These are phyloP conservation scores for Martiniozyma asiatica DNA, from an alignment of 1,139 yeast genomes.

Conservation along the genomic window DNA sequence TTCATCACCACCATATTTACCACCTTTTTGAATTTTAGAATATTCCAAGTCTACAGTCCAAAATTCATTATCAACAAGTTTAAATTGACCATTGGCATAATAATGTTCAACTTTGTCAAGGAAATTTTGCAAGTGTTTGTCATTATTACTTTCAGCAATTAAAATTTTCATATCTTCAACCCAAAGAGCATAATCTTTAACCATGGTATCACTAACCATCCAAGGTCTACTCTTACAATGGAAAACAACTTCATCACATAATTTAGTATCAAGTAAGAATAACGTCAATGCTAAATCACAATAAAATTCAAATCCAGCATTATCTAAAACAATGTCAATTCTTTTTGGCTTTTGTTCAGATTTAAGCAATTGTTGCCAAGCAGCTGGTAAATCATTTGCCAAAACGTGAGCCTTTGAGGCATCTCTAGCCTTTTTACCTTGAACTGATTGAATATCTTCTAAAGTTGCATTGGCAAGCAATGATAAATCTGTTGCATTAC, in stretches of 20 bases:
- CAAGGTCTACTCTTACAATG: slow-evolving; percentile 92
- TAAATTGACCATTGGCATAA: slow-evolving; percentile 37
- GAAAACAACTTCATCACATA: slow-evolving; percentile 53
- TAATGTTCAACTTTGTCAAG: slow-evolving; percentile 39
- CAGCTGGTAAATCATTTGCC: slow-evolving; percentile 58
- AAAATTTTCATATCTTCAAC: slow-evolving; percentile 45
- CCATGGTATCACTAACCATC: slow-evolving; percentile 95
- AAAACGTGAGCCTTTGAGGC: slow-evolving; percentile 74
- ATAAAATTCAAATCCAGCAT: slow-evolving; percentile 89
- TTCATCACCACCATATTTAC: slow-evolving; percentile 43
- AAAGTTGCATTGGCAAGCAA: slow-evolving; percentile 72
- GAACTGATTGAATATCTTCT: slow-evolving; percentile 82
- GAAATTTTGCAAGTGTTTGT: slow-evolving; percentile 31
- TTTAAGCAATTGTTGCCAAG: slow-evolving; percentile 42
- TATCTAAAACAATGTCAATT: slow-evolving; percentile 82
- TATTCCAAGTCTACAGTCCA: slow-evolving; percentile 77
- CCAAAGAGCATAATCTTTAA: slow-evolving; percentile 59
- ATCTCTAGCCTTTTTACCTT: slow-evolving; percentile 80
- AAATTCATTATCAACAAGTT: slow-evolving; percentile 54
- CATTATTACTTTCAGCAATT: slow-evolving; percentile 28
- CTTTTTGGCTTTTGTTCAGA: slow-evolving; percentile 26
- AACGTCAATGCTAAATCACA: slow-evolving; percentile 73
- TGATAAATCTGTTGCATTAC: slow-evolving; percentile 92
- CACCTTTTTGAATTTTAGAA: slow-evolving; percentile 49
- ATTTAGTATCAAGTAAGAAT: slow-evolving; percentile 60